Percentiles rank a stretch among this genome's conserved stretches.
These are phyloP conservation scores for Marsdenia floribunda DNA, from an alignment of 257 asterid species.

Conservation along the genomic window DNA sequence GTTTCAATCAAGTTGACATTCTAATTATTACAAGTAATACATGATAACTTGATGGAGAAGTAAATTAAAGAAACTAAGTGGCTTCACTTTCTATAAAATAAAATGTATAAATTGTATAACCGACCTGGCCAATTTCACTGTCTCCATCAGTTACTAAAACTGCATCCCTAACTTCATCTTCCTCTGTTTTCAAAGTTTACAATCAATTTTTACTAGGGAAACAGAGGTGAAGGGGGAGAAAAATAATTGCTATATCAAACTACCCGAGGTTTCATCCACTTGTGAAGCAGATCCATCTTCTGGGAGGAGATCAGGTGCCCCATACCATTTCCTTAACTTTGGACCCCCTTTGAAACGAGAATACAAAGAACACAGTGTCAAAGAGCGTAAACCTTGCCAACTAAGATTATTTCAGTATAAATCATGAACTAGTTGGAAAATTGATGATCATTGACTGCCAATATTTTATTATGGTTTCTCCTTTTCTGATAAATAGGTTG, in stretches of 20 bases:
- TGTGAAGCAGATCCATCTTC: slow-evolving; percentile 44
- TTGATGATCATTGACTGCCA: neutral
- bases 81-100: neutral
- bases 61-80: neutral
- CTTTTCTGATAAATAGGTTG: neutral
- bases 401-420: neutral
- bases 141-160: slow-evolving; percentile 91
- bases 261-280: slow-evolving; percentile 62
- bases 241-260: neutral
- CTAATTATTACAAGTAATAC: neutral
- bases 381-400: neutral
- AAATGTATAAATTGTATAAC: neutral
- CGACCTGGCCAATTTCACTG: slow-evolving; percentile 92
- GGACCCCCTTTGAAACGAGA: slow-evolving; percentile 65
- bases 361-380: neutral
- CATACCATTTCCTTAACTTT: slow-evolving; percentile 98
- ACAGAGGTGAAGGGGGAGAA: neutral
- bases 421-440: neutral
- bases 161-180: slow-evolving; percentile 71
- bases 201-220: slow-evolving; percentile 7
- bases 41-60: neutral
- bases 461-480: neutral
- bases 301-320: slow-evolving; percentile 74
- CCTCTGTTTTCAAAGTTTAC: slow-evolving; percentile 40
- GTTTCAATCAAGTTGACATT: neutral